Evolutionary conservation across 176 grass and related monocot species (phyloP).

Genomic region (Zoysia pacifica): DNA sequence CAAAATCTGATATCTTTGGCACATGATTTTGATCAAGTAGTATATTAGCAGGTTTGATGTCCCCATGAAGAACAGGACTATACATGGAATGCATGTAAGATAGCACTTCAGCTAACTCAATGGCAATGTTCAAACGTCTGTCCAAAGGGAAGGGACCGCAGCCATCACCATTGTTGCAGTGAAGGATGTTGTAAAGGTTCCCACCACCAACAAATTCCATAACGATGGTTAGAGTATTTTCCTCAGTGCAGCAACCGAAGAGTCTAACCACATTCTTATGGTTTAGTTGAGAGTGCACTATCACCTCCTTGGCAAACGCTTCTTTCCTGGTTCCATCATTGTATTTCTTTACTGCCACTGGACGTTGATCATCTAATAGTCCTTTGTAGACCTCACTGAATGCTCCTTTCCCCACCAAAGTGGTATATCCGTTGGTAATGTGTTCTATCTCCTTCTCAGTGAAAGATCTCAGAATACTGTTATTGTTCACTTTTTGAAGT

Average conservation of each 20-base stretch:
- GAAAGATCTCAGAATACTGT: not conserved
- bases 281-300: slow-evolving; percentile 22
- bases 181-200: not conserved
- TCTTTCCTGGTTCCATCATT: not conserved
- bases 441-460: not conserved
- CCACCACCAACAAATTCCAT: not conserved
- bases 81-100: not conserved
- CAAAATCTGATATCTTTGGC: slow-evolving; percentile 5
- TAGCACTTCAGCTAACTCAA: not conserved
- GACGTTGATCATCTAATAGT: not conserved
- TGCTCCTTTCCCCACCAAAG: not conserved
- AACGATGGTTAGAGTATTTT: not conserved
- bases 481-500: not conserved
- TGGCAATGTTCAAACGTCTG: not conserved
- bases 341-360: not conserved
- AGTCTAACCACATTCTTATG: slow-evolving; percentile 13
- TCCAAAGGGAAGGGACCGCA: not conserved
- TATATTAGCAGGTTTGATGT: slow-evolving; percentile 19
- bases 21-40: slow-evolving; percentile 8
- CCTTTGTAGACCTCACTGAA: slow-evolving; percentile 4
- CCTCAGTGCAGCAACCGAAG: not conserved
- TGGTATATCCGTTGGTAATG: slow-evolving; percentile 1
- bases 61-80: slow-evolving; percentile 10
- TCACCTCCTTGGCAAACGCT: not conserved
- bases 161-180: not conserved